Conservation (phyloP, 768 basidiomycete species). For the Mycena leptocephala region DNA sequence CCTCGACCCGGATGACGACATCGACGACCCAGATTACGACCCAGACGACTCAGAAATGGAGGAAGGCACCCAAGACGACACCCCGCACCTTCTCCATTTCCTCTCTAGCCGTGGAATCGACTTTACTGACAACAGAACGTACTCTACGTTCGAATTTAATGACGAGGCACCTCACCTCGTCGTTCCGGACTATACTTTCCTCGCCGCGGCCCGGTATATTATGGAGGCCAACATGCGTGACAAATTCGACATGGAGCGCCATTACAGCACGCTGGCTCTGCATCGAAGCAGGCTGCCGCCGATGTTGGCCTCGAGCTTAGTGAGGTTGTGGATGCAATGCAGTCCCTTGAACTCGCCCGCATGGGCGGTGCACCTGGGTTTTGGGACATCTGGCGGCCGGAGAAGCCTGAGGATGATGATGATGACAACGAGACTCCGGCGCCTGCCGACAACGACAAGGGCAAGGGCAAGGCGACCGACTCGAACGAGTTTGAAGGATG, state of each 20-base stretch:
- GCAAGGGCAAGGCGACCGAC: slow-evolving; percentile 41
- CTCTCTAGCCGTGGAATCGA: slow-evolving; percentile 31
- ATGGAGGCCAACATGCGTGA: slow-evolving; percentile 69
- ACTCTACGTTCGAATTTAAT: slow-evolving; percentile 38
- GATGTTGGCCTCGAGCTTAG: slow-evolving; percentile 28
- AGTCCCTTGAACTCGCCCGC: slow-evolving; percentile 53
- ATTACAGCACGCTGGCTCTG: not conserved
- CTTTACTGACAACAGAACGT: slow-evolving; percentile 37
- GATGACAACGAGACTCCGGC: slow-evolving; percentile 24
- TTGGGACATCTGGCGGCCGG: slow-evolving; percentile 49
- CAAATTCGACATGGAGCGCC: slow-evolving; percentile 37
- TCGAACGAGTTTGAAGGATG: slow-evolving; percentile 55
- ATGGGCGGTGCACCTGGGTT: slow-evolving; percentile 61
- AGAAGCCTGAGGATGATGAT: slow-evolving; percentile 4
- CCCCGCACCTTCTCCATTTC: slow-evolving; percentile 24
- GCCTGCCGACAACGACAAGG: slow-evolving; percentile 24
- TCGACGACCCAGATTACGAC: slow-evolving; percentile 33
- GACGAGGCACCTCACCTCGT: slow-evolving; percentile 42
- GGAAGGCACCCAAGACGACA: slow-evolving; percentile 14
- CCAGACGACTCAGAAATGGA: slow-evolving; percentile 33
- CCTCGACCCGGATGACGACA: slow-evolving; percentile 34
- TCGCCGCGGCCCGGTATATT: slow-evolving; percentile 65
- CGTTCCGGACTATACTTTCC: slow-evolving; percentile 67
- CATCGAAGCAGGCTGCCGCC: slow-evolving; percentile 15
- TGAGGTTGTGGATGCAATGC: slow-evolving; percentile 45